Conservation (phyloP, 192 early-diverging fungal genomes). For the Diversispora epigaea region DNA sequence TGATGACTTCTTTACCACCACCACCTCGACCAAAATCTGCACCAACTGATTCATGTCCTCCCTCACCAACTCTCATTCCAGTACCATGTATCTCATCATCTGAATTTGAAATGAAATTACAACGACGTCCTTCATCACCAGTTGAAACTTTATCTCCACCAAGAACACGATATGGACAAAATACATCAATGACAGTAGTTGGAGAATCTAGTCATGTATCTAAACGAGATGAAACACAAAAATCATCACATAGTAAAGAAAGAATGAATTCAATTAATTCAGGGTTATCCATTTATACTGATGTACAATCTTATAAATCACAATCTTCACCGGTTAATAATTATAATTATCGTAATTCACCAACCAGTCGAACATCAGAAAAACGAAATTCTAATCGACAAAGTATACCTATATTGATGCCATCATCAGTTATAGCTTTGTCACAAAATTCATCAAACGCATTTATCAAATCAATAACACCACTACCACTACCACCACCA, state of each 20-base stretch:
- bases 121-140: constrained; percentile 21
- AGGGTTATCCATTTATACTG: background rate
- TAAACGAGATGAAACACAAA: background rate
- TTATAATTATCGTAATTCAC: background rate
- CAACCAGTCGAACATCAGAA: background rate
- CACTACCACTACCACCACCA: constrained; percentile 7
- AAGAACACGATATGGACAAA: constrained; percentile 7
- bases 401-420: constrained; percentile 3
- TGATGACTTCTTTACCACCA: constrained; percentile 16
- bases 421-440: background rate
- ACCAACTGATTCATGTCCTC: background rate
- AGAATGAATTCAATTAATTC: constrained; percentile 13
- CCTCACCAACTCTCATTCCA: background rate
- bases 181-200: background rate
- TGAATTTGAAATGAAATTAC: background rate
- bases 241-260: background rate
- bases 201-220: background rate
- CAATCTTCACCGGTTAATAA: background rate
- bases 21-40: constrained; percentile 12
- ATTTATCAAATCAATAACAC: background rate
- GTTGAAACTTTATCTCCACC: constrained; percentile 27
- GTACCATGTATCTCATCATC: background rate
- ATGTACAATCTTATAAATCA: background rate
- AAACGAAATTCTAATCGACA: background rate
- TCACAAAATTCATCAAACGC: background rate